Conservation (phyloP, 148 eudicot species). For the Bassia scoparia region DNA sequence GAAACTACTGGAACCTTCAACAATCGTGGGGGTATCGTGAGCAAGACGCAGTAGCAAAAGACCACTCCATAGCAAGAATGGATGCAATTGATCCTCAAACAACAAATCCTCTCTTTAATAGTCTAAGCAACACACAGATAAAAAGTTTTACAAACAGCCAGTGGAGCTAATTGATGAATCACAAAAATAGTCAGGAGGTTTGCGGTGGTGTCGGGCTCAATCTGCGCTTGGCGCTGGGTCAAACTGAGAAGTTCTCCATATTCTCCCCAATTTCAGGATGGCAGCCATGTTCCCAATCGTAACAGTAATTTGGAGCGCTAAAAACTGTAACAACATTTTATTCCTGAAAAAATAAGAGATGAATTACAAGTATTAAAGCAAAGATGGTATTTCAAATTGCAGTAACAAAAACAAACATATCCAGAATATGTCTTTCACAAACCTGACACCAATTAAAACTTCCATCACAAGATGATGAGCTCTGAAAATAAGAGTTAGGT, state of each 20-base stretch:
- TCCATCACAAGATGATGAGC: slow-evolving; percentile 99
- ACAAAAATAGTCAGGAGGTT: slow-evolving; percentile 93
- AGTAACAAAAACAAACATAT: not conserved
- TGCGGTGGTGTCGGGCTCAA: slow-evolving; percentile 87
- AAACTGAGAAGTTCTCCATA: slow-evolving; percentile 87
- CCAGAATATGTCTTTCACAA: slow-evolving; percentile 12
- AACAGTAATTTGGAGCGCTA: slow-evolving; percentile 88
- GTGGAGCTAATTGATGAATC: slow-evolving; percentile 25
- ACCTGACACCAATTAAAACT: slow-evolving; percentile 97
- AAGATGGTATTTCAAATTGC: not conserved
- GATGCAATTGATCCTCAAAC: slow-evolving; percentile 35
- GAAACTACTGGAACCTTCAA: slow-evolving; percentile 21
- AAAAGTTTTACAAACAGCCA: slow-evolving; percentile 30
- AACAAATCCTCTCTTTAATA: slow-evolving; percentile 33
- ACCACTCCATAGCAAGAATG: slow-evolving; percentile 49
- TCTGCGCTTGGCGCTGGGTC: slow-evolving; percentile 90
- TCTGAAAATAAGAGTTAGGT: slow-evolving; percentile 81
- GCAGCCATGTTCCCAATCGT: slow-evolving; percentile 95
- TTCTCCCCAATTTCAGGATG: slow-evolving; percentile 84
- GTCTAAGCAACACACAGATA: slow-evolving; percentile 37
- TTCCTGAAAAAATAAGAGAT: slow-evolving; percentile 40
- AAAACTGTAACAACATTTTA: slow-evolving; percentile 89
- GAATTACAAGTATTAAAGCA: not conserved
- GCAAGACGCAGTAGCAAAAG: slow-evolving; percentile 27
- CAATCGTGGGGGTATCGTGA: slow-evolving; percentile 7